These are phyloP conservation scores for Fusarium miscanthi DNA, from an alignment of 2,329 filamentous ascomycete species.

Conservation along the genomic window DNA sequence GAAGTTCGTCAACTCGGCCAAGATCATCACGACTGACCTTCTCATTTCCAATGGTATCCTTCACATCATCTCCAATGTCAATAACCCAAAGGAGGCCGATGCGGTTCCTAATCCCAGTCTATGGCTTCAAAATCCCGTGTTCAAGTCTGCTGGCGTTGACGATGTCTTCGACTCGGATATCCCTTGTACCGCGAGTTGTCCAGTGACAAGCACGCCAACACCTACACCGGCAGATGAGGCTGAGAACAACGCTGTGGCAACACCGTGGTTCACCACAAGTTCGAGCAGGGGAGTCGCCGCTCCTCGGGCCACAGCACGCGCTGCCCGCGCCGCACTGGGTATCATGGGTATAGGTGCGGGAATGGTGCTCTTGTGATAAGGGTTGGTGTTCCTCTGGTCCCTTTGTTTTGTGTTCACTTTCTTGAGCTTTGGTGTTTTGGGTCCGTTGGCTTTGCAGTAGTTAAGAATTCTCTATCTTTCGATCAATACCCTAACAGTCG, in stretches of 20 bases:
- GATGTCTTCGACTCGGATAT: slow-evolving; percentile 56
- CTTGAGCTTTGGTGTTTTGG: slow-evolving; percentile 17
- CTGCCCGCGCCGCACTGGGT: slow-evolving; percentile 47
- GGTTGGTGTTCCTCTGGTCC: neutral
- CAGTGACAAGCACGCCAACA: slow-evolving; percentile 18
- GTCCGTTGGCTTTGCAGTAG: neutral
- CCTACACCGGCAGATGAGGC: slow-evolving; percentile 20
- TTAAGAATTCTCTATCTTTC: slow-evolving; percentile 4
- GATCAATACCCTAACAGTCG: slow-evolving; percentile 21
- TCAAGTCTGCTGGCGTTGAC: slow-evolving; percentile 60
- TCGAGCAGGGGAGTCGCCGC: slow-evolving; percentile 39
- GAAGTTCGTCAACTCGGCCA: slow-evolving; percentile 65
- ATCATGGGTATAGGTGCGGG: slow-evolving; percentile 48
- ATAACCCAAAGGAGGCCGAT: slow-evolving; percentile 56
- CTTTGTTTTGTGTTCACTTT: neutral
- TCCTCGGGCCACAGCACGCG: slow-evolving; percentile 43
- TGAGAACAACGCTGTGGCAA: slow-evolving; percentile 33
- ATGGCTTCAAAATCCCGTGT: slow-evolving; percentile 62
- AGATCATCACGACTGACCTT: slow-evolving; percentile 63
- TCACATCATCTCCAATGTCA: slow-evolving; percentile 66
- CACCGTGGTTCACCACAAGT: slow-evolving; percentile 39
- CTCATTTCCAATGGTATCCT: slow-evolving; percentile 68
- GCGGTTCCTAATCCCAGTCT: slow-evolving; percentile 52
- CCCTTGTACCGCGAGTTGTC: slow-evolving; percentile 55
- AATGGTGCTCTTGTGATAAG: slow-evolving; percentile 41